Conservation (phyloP, 495 filamentous ascomycete genomes). For the Cladorrhinum samala region DNA sequence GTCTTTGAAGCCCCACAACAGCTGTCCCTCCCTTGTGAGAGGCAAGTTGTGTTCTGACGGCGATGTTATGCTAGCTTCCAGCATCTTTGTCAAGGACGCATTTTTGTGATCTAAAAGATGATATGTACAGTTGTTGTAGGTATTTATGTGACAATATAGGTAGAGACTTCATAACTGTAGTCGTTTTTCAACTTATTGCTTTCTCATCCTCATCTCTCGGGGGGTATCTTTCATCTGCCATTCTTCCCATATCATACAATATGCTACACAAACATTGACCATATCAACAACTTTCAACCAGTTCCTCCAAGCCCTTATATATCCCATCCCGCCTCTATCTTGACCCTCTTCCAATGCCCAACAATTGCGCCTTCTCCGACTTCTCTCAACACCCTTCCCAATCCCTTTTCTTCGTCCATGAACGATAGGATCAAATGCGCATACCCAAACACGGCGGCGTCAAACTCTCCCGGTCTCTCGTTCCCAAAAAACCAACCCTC, state of each 20-base stretch:
- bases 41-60: too few relatives aligned
- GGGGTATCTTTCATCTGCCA: neutral
- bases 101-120: too few relatives aligned
- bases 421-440: slow-evolving; percentile 63
- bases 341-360: slow-evolving; percentile 13
- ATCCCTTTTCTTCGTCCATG: slow-evolving; percentile 4
- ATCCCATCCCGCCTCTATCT: neutral
- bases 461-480: slow-evolving; percentile 62
- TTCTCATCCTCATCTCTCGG: too few relatives aligned
- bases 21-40: too few relatives aligned
- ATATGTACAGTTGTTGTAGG: too few relatives aligned
- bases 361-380: slow-evolving; percentile 15
- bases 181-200: too few relatives aligned
- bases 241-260: neutral
- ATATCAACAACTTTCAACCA: neutral
- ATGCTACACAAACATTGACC: neutral
- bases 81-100: too few relatives aligned
- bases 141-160: too few relatives aligned
- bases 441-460: slow-evolving; percentile 86
- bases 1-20: neutral
- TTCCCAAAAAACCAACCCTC: slow-evolving; percentile 35
- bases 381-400: slow-evolving; percentile 13
- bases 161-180: too few relatives aligned
- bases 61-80: too few relatives aligned
- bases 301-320: neutral